Evolutionary conservation across 495 filamentous ascomycete species (phyloP), one percentile per base, ranked within the genome.

Genomic region (Bryoglossum gracile): DNA sequence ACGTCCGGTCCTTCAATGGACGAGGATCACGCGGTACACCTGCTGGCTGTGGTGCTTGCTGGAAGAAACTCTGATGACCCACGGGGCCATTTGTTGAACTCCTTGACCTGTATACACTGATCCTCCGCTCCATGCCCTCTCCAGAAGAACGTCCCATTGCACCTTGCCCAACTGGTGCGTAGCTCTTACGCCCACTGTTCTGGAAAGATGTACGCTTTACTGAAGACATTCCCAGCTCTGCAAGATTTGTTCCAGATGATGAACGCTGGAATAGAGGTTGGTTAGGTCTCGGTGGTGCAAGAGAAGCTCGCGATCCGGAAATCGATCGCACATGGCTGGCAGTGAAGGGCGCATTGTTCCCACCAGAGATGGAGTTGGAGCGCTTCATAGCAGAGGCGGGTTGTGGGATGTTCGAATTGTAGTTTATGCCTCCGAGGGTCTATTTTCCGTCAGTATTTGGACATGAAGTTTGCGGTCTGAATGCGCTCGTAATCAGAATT

Each of bases 381-480:
- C 92, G 87, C 68, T 96, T 96, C 72, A 97, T 76, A 19, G 92
- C 87, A n/a, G 92, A 96, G n/a, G 81, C 71, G 5, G 84, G 84
- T 63, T 86, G 82, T 6, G 84, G 83, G 32, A 88, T 82, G 3
- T 75, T 69, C 14, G 84, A 83, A 48, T 80, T 85, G 64, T 81
- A 82, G 55, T 75, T 81, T 41, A 87, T 74, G 53, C 76, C 74
- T 38, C 80, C 83, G 39, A 89, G 74, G 9, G 85, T 87, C 84
- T 88, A 39, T n/a, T n/a, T n/a, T n/a, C n/a, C n/a, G n/a, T n/a
- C n/a, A n/a, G n/a, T 3, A 9, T 34, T 32, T 21, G 37, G 21
- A 54, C 65, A 55, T 74, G n/a, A n/a, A n/a, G n/a, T n/a, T n/a
- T n/a, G n/a, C n/a, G n/a, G n/a, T n/a, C n/a, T n/a, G n/a, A n/a